phyloP scores from a whole-genome alignment of 108 stramenopile species.

The Pseudonitzschia delicatissima region DNA sequence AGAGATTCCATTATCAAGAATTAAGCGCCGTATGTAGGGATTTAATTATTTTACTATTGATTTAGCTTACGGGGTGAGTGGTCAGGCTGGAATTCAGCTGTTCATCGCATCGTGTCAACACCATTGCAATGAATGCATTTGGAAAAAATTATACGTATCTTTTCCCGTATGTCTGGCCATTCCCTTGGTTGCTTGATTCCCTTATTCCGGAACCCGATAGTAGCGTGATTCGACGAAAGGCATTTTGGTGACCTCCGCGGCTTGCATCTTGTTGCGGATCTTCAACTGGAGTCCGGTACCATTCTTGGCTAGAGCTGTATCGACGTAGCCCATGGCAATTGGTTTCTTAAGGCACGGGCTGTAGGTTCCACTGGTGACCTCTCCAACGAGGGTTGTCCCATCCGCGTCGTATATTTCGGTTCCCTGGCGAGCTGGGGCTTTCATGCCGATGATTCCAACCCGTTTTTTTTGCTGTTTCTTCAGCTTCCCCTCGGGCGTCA shows the following conservation, averaged over 20 bases:
- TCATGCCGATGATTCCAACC: constrained; percentile 95
- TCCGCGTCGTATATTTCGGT: constrained; percentile 89
- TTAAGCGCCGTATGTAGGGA: no score
- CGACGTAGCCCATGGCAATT: constrained; percentile 99
- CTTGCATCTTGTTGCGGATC: constrained; percentile 91
- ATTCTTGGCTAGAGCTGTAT: constrained; percentile 62
- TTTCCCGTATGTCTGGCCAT: no score
- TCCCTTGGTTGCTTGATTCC: no score
- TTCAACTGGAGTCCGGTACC: constrained; percentile 86
- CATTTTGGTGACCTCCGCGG: constrained; percentile 91
- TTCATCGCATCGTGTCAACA: no score
- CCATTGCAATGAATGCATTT: no score
- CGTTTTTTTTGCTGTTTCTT: constrained; percentile 84
- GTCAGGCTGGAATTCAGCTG: no score
- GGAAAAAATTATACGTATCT: no score
- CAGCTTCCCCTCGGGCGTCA: constrained; percentile 91
- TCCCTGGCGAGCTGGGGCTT: constrained; percentile 92
- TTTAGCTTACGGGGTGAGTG: no score
- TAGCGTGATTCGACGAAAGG: constrained; percentile 95
- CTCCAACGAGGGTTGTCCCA: constrained; percentile 87
- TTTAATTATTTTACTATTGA: no score
- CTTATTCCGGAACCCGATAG: constrained; percentile 85
- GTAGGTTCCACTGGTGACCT: constrained; percentile 94
- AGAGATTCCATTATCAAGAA: no score
- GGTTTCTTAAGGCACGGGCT: constrained; percentile 89